Evolutionary conservation across 257 asterid genomes (phyloP).

Genomic region (Capsicum pubescens): DNA sequence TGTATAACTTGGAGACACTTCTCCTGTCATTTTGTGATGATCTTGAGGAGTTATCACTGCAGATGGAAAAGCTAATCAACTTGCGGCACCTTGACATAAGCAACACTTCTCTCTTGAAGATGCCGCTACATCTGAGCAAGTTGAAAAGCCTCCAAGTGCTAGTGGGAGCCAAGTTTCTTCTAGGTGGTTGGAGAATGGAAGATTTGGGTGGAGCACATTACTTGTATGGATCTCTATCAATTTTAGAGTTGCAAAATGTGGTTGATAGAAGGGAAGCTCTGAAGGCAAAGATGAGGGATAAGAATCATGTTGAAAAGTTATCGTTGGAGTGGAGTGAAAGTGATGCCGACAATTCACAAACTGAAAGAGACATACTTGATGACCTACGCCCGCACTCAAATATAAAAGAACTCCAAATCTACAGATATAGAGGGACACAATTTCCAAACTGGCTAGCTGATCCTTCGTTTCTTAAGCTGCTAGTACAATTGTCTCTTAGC

Average conservation of each 20-base stretch:
- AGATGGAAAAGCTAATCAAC: background rate
- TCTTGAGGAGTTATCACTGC: conserved; percentile 16
- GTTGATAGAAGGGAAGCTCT: background rate
- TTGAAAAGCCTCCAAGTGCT: conserved; percentile 22
- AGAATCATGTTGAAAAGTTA: conserved; percentile 20
- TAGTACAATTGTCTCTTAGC: background rate
- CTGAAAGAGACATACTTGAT: conserved; percentile 21
- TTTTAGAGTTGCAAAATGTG: conserved; percentile 11
- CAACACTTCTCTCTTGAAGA: background rate
- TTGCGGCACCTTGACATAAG: conserved; percentile 22
- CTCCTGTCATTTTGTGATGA: background rate
- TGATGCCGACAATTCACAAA: background rate
- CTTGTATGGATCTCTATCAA: background rate
- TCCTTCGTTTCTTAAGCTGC: background rate
- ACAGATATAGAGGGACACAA: background rate
- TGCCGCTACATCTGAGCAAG: background rate
- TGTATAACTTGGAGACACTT: conserved; percentile 28
- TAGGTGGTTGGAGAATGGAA: background rate
- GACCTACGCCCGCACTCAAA: background rate
- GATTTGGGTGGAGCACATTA: background rate
- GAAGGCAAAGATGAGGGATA: conserved; percentile 13
- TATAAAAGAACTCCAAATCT: background rate
- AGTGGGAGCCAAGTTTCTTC: background rate
- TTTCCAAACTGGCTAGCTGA: conserved; percentile 28
- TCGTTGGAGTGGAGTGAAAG: background rate